These are phyloP conservation scores for Monosporascus cannonballus DNA, from an alignment of 2,329 filamentous ascomycete species.

Conservation along the genomic window DNA sequence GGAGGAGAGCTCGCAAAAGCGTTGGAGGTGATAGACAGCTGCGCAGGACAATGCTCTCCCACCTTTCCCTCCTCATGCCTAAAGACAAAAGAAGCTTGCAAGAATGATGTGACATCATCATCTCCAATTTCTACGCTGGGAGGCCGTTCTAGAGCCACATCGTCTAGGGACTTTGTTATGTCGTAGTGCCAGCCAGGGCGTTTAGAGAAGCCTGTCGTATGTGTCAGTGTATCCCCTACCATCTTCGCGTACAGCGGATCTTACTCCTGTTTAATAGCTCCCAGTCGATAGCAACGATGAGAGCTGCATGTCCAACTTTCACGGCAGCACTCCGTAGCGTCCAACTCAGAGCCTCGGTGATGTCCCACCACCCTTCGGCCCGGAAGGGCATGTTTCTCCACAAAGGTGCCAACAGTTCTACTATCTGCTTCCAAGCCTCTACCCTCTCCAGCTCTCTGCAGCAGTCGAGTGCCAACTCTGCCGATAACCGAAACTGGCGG, in stretches of 20 bases:
- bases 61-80: constrained; percentile 53
- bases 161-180: constrained; percentile 50
- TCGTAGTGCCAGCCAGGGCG: constrained; percentile 57
- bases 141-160: constrained; percentile 35
- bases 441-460: constrained; percentile 48
- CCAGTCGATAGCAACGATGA: constrained; percentile 59
- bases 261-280: constrained; percentile 55
- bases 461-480: constrained; percentile 52
- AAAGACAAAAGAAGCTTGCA: constrained; percentile 53
- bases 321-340: constrained; percentile 51
- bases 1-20: constrained; percentile 47
- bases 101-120: constrained; percentile 45
- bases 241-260: constrained; percentile 14
- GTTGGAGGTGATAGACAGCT: constrained; percentile 51
- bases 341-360: constrained; percentile 57
- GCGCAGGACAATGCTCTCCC: constrained; percentile 52
- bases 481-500: constrained; percentile 45
- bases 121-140: constrained; percentile 47
- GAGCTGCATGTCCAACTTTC: constrained; percentile 43
- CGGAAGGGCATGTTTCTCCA: constrained; percentile 54
- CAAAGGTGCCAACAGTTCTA: constrained; percentile 48
- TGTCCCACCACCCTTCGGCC: constrained; percentile 52
- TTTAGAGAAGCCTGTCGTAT: constrained; percentile 42
- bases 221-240: constrained; percentile 12
- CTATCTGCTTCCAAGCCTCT: constrained; percentile 46